A percentile compares a stretch with the other conserved stretches of the same genome.
These are phyloP conservation scores for Chrysochromulina tobinii DNA, from an alignment of 78 protist species.

Conservation along the genomic window DNA sequence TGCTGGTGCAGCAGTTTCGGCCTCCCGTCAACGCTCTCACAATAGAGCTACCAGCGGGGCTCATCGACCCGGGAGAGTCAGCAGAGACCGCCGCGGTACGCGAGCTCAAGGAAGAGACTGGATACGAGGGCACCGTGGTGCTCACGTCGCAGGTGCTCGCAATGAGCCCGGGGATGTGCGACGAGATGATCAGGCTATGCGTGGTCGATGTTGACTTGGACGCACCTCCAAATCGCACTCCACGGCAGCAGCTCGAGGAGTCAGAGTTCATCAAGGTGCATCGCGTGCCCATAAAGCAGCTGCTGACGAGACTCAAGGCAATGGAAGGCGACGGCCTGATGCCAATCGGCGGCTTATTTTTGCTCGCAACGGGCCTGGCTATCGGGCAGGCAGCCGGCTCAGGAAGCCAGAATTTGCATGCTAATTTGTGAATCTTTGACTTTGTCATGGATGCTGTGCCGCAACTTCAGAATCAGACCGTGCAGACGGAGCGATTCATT, in stretches of 20 bases:
- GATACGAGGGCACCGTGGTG: background rate
- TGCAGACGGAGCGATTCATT: too few species aligned
- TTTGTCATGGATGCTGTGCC: too few species aligned
- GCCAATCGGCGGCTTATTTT: too few species aligned
- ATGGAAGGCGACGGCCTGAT: too few species aligned
- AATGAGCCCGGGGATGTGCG: background rate
- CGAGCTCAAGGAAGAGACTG: constrained; percentile 2
- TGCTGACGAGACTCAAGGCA: background rate
- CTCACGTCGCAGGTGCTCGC: background rate
- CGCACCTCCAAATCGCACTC: background rate
- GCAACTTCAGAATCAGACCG: too few species aligned
- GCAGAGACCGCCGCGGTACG: background rate
- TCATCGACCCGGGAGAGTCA: background rate
- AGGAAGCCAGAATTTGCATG: too few species aligned
- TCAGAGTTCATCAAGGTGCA: background rate
- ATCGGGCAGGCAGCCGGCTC: too few species aligned
- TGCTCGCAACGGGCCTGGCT: too few species aligned
- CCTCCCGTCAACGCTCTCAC: background rate
- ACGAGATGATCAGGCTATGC: background rate
- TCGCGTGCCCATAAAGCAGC: background rate
- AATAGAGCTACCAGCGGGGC: constrained; percentile 1
- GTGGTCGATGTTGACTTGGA: background rate
- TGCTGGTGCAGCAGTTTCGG: constrained; percentile 6
- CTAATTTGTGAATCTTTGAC: too few species aligned
- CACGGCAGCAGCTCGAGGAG: background rate